Base-by-base conservation (phyloP, 2,329 filamentous ascomycete genomes). In the Rutstroemia sp. region DNA sequence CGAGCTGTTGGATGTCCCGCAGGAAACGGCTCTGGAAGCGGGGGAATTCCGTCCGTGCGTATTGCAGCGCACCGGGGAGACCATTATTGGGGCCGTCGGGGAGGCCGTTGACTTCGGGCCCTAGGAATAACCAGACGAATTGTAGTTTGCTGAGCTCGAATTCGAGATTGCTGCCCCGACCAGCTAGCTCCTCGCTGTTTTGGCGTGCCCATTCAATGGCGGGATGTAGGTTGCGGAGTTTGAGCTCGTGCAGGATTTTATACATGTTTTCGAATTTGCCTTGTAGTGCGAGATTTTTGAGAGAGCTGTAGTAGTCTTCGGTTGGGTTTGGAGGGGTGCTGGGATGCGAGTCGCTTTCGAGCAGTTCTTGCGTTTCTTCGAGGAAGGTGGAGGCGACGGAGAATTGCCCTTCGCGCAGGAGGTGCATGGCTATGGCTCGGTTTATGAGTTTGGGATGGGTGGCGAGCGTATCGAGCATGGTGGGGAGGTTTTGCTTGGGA, bases 381-480 rank as follows among this genome's bases (percentile, higher is more conserved):
- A 96, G 82, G 65, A 99, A 96, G 1, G 86, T 90, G 16, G 86
- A 84, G 12, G 92, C 92, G 2, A 96, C 92, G 21, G 79, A 80
- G 71, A 99, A 99, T 69, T 96, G 88, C 49, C 94, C 94, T 73
- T 97, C 92, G 42, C 94, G 88, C 41, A 99, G 80, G 21, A 99
- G 80, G 69, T 99, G 94, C 91, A 97, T 96, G 9, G 89, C 89
- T 65, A 99, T 95, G 6, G 94, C 92, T 56, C 92, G 84, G 73
- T 96, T 95, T 69, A 97, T 90, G 12, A 96, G 78, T 16, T 80
- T 77, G 4, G 87, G 80, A 62, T 95, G 85, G 19, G 85, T 81
- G 1, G 83, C 85, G 71, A 96, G 83, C 37, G 85, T 87, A 71
- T 95, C 90, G 66, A 90, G 85, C 57, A 92, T 88, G 66, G 84